Evolutionary conservation across 805 yeast genomes (phyloP), one percentile per base, ranked within the genome.

Genomic region (Saitoella complicata): DNA sequence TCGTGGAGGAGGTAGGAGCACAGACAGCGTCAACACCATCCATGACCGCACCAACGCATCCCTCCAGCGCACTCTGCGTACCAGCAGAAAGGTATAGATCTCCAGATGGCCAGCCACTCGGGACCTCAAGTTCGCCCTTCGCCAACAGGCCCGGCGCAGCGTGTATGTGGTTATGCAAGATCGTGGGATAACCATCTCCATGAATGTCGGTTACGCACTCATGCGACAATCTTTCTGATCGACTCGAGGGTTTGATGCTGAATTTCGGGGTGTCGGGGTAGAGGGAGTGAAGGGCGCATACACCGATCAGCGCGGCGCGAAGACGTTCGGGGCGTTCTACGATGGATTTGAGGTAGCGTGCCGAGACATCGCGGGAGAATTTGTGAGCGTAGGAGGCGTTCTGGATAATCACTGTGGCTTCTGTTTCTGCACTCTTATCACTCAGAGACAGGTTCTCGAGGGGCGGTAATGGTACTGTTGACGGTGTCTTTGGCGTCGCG

Each of bases 291-390:
- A 93, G 88, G 2, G 86, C 78, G 0, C 85, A 72, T 29, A 83
- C 71, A 1, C 94, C 94, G 47, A 83, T 64, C n/a, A 84, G 75
- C 6, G 78, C 67, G 0, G 94, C 91, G 45, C 78, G 66, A 40
- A 83, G 61, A 32, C 94, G 65, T 58, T 83, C 87, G 1, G 94
- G 94, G 39, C 88, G 64, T 60, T 83, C 94, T 30, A 83, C 88
- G 34, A 83, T 78, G 0, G 86, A 73, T 11, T 78, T 64, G 38
- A 71, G 59, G 53, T 79, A 78, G 1, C 75, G 59, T 55, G 78
- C 80, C 6, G 82, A 64, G 2, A 77, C 85, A 31, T 66, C 65
- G 36, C 94, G 68, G 4, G 83, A 76, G 58, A 80, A 84, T 0
- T 73, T 73, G 61, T 83, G 94, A 49, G 75, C 72, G 32, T 80